Evolutionary conservation across 2,329 filamentous ascomycete species (phyloP).

Genomic region (Penicillium sp.): DNA sequence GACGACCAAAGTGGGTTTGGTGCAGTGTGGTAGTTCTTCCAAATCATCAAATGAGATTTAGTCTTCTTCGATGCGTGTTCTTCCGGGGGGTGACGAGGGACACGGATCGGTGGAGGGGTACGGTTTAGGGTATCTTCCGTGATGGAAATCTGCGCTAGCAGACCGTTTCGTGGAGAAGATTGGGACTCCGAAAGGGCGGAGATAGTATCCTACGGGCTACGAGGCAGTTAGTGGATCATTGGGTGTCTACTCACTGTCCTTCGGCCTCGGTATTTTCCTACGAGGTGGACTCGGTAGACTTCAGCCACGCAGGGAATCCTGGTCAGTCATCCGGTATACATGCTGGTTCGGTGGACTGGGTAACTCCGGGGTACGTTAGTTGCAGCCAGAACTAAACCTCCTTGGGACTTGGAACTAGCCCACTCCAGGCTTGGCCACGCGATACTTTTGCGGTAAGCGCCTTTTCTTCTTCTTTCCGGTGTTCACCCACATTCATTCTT

Average conservation of each 20-base stretch:
- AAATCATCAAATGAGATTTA: background rate
- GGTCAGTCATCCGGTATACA: background rate
- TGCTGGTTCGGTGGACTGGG: background rate
- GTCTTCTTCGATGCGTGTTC: background rate
- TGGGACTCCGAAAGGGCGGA: background rate
- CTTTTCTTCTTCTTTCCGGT: too few relatives aligned
- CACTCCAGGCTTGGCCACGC: background rate
- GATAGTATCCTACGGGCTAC: background rate
- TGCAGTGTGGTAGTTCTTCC: background rate
- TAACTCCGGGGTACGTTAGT: background rate
- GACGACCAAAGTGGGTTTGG: background rate
- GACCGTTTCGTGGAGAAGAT: background rate
- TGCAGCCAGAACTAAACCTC: background rate
- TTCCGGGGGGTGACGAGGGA: background rate
- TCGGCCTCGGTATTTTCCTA: background rate
- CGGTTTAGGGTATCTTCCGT: conserved; percentile 3
- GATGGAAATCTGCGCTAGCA: background rate
- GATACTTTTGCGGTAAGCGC: background rate
- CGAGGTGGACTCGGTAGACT: background rate
- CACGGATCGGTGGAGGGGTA: background rate
- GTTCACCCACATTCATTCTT: background rate
- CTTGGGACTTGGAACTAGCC: background rate
- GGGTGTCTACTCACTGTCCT: background rate
- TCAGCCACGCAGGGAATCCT: background rate
- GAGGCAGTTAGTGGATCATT: too few relatives aligned